Percentiles rank a stretch among this genome's conserved stretches.
phyloP scores from a whole-genome alignment of 2,329 filamentous ascomycete species.

The Alternaria angustiovoidea region DNA sequence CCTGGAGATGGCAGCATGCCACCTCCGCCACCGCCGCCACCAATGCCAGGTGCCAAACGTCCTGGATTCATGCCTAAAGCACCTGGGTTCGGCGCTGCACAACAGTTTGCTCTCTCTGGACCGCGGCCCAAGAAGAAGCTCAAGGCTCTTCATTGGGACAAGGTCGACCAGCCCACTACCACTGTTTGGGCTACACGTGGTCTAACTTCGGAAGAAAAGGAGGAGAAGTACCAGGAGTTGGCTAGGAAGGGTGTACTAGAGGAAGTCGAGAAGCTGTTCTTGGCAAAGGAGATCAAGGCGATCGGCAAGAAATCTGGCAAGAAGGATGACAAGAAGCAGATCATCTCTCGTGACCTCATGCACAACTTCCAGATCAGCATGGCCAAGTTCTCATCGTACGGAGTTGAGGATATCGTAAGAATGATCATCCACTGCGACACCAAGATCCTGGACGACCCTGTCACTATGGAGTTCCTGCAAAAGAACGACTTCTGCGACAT shows the following conservation, averaged over 20 bases:
- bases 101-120: conserved; percentile 75
- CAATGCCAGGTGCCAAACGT: conserved; percentile 63
- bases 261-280: conserved; percentile 96
- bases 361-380: conserved; percentile 73
- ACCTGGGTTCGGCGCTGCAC: conserved; percentile 58
- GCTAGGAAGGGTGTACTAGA: conserved; percentile 95
- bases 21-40: conserved; percentile 67
- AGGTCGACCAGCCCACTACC: conserved; percentile 89
- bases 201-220: conserved; percentile 84
- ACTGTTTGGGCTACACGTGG: conserved; percentile 92
- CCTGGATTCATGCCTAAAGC: conserved; percentile 79
- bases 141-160: conserved; percentile 99
- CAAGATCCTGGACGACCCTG: conserved; percentile 85
- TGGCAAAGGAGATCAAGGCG: conserved; percentile 95
- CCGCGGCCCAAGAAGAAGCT: conserved; percentile 98
- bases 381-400: conserved; percentile 86
- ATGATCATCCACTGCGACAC: conserved; percentile 96
- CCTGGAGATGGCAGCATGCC: conserved; percentile 58
- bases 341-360: conserved; percentile 84
- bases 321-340: conserved; percentile 95
- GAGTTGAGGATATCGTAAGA: conserved; percentile 84
- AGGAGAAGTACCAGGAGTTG: conserved; percentile 94
- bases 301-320: conserved; percentile 75
- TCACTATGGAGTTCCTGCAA: conserved; percentile 96
- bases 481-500: conserved; percentile 93